Base-by-base conservation (phyloP, 441 rosid genomes). In the Capsella rubella region DNA sequence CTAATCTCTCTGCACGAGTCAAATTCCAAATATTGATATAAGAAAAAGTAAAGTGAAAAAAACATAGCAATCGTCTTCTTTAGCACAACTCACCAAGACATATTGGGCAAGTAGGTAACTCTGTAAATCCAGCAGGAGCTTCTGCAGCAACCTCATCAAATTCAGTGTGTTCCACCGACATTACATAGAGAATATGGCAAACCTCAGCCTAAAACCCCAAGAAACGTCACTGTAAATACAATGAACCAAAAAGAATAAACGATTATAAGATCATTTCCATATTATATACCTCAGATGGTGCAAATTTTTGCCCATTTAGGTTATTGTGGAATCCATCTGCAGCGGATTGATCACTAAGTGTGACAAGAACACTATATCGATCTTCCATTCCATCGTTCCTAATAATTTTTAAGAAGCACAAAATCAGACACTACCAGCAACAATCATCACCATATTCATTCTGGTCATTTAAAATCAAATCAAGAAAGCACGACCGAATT, bases 381-480 rank as follows among this genome's bases (percentile, higher is more conserved):
- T 95, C 99, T 76, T 95, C 99, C 89, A 95, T 84, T 18, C 82
- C 98, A 79, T 89, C 99, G 42, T 95, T 92, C 88, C 98, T 91
- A 74, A 47, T 28, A 10, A 35, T 37, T 46, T 14, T 25, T 37
- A 40, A 18, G 4, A 43, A 27, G 3, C n/a, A 55, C 55, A 60
- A 69, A 32, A 18, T 69, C 43, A 73, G 15, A 39, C 43, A 39
- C 13, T 39, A 39, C 45, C 45, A 40, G 45, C 45, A 40, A 40
- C 45, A 40, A 40, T 39, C 13, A 40, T 1, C 14, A 37, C 10
- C 42, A 64, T 0, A 71, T 16, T 46, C 75, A 72, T 60, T 39
- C 34, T 39, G 58, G 13, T 37, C 27, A 40, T 32, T 13, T 4
- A 68, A 52, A 54, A 34, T 10, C 8, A 55, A 6, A 54, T 34